Conservation (phyloP, 352 stramenopile species). For the Phytopythium cucurbitacearum region DNA sequence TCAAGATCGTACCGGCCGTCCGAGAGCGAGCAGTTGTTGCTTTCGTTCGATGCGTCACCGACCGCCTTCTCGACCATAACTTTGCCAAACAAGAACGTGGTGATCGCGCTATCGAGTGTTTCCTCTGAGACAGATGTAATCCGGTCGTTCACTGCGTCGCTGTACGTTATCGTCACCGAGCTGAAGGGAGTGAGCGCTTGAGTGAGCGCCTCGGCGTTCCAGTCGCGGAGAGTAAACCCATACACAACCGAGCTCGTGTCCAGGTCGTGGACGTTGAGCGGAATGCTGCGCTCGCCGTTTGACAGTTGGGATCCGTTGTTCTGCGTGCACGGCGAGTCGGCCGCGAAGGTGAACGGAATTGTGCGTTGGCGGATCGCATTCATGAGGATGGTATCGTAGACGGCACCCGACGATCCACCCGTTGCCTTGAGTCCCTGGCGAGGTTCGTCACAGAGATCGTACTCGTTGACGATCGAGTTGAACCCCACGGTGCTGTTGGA, state of each 20-base stretch:
- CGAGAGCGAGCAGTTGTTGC: conserved; percentile 34
- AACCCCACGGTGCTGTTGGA: conserved; percentile 44
- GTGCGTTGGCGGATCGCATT: conserved; percentile 27
- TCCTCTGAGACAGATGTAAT: conserved; percentile 6
- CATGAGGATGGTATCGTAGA: conserved; percentile 30
- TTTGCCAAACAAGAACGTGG: conserved; percentile 39
- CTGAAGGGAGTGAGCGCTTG: conserved; percentile 8
- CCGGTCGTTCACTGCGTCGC: neutral
- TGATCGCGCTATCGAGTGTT: conserved; percentile 12
- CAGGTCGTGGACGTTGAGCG: conserved; percentile 37
- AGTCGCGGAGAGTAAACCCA: conserved; percentile 43
- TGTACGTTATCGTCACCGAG: conserved; percentile 9
- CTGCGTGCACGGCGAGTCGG: conserved; percentile 21
- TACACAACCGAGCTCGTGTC: conserved; percentile 34
- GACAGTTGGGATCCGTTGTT: conserved; percentile 16
- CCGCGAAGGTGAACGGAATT: conserved; percentile 29
- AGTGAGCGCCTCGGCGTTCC: conserved; percentile 32
- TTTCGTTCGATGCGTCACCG: conserved; percentile 20
- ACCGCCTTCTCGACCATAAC: conserved; percentile 33
- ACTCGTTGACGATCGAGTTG: conserved; percentile 30
- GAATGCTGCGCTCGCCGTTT: conserved; percentile 15
- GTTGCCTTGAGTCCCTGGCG: conserved; percentile 15
- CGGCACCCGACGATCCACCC: no score
- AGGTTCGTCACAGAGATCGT: conserved; percentile 18
- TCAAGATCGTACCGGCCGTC: conserved; percentile 25